Percentiles rank a stretch among this genome's conserved stretches.
phyloP scores from a whole-genome alignment of 768 basidiomycete species.

The Phlebiopsis flavidoalba region DNA sequence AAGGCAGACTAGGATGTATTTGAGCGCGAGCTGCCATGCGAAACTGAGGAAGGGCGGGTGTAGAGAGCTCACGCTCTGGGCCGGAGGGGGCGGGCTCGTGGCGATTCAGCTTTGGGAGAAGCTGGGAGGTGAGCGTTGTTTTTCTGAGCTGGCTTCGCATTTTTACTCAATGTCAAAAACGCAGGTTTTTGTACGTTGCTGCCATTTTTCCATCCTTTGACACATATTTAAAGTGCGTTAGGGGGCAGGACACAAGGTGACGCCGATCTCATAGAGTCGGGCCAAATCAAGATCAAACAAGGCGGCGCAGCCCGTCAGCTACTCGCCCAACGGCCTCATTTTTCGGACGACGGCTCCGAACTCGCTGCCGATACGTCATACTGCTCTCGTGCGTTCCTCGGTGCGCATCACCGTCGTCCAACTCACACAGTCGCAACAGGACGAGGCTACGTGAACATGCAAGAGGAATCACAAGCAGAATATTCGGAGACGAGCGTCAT shows the following conservation, averaged over 20 bases:
- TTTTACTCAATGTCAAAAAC: too few species aligned
- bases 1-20: too few species aligned
- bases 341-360: slow-evolving; percentile 23
- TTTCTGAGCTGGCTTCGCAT: too few species aligned
- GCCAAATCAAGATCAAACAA: slow-evolving; percentile 15
- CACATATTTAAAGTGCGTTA: slow-evolving; percentile 9
- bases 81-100: slow-evolving; percentile 27
- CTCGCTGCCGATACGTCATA: slow-evolving; percentile 26
- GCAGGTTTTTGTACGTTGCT: slow-evolving; percentile 10
- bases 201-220: slow-evolving; percentile 24
- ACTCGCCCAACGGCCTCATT: slow-evolving; percentile 16
- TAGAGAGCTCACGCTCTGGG: slow-evolving; percentile 30
- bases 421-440: slow-evolving; percentile 1
- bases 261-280: slow-evolving; percentile 16
- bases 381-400: slow-evolving; percentile 22
- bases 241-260: slow-evolving; percentile 19
- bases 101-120: slow-evolving; percentile 25
- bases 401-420: neutral
- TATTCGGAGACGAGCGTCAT: slow-evolving; percentile 33
- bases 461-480: slow-evolving; percentile 20
- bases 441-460: slow-evolving; percentile 30
- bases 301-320: slow-evolving; percentile 8
- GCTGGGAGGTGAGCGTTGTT: slow-evolving; percentile 24
- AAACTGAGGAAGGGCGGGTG: slow-evolving; percentile 32
- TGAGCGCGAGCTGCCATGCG: slow-evolving; percentile 30